phyloP scores from a whole-genome alignment of 257 asterid species.

The Solanum pennellii region DNA sequence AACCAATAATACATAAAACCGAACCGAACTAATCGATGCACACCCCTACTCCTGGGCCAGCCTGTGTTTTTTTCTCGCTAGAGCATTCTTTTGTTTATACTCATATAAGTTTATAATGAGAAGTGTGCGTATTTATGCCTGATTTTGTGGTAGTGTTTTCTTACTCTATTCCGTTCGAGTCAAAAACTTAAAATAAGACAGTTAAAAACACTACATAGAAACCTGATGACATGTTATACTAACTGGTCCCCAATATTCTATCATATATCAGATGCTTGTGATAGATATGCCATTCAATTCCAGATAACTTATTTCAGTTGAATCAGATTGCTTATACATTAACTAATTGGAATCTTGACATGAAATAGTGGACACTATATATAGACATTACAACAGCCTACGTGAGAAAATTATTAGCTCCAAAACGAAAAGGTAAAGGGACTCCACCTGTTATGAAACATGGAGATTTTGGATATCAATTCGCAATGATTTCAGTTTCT shows the following conservation, averaged over 20 bases:
- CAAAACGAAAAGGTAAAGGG: not conserved
- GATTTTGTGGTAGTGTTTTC: too few species aligned
- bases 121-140: too few species aligned
- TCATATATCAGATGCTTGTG: not conserved
- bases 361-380: not conserved
- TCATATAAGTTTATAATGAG: too few species aligned
- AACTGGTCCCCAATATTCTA: not conserved
- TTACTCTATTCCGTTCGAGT: too few species aligned
- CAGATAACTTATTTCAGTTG: not conserved
- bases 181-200: too few species aligned
- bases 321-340: not conserved
- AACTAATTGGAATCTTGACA: not conserved
- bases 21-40: too few species aligned
- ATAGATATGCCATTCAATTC: not conserved
- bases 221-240: not conserved
- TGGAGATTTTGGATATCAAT: constrained; percentile 72
- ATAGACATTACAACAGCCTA: not conserved
- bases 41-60: too few species aligned
- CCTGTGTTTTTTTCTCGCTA: too few species aligned
- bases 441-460: constrained; percentile 8
- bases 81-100: too few species aligned
- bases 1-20: too few species aligned
- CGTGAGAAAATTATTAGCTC: not conserved
- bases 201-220: too few species aligned
- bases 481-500: constrained; percentile 42